Evolutionary conservation across 352 stramenopile species (phyloP), one percentile per base, ranked within the genome.

Genomic region (Phytophthora fragariaefolia): DNA sequence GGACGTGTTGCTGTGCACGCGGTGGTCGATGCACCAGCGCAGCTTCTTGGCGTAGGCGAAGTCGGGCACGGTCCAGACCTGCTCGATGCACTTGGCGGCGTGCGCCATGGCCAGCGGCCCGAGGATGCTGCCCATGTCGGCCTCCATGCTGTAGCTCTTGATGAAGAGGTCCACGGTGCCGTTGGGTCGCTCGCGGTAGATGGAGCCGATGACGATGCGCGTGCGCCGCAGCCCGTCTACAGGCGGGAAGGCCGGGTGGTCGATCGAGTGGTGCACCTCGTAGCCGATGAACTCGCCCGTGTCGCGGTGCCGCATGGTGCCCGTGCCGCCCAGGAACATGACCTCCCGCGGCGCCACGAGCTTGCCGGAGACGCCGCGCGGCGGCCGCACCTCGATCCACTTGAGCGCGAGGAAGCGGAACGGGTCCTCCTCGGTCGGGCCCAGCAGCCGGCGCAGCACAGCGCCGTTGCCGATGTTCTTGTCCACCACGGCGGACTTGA

Each of bases 251-350:
- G 62, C 59, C 2, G 71, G 71, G 52, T 78, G 65, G 28, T 80
- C 73, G 46, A 92, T 76, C 27, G 82, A 90, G 63, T 91, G 82
- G 26, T 83, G 78, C 53, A 87, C 74, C 38, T 87, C 74, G 49
- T 82, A 87, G 58, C 79, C 79, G 43, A 87, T 75, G 28, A 66
- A 66, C 23, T 87, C 76, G 53, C 78, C 78, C 26, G 66, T 76
- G 15, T 72, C 69, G 0, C 45, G 60, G n/a, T 62, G 64, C 24
- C 45, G 45, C 40, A 83, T 58, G 1, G 77, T 79, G 17, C 78
- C 74, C 2, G 71, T 82, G 17, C 76, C 76, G 10, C 66, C 62
- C 15, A 83, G 34, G 36, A 79, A 84, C 68, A 80, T 73, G 42
- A 84, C 58, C 46, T 84, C 78, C 50, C 75, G 51, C 6, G 77